Conservation (phyloP, 2,329 filamentous ascomycete genomes). For the Cercospora canescens region DNA sequence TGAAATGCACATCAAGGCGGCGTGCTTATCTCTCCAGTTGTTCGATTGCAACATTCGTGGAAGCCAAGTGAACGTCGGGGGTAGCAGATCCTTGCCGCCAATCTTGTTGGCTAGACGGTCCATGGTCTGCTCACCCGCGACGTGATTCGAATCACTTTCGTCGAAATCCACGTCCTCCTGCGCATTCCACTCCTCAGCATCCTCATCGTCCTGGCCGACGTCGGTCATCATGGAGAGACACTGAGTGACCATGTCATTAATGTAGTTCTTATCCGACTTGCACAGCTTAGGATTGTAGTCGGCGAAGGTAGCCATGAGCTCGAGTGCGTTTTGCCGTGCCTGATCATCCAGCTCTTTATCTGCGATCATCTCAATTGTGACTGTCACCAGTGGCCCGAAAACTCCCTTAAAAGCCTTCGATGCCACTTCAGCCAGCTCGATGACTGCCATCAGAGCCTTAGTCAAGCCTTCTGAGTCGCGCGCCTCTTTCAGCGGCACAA, state of each 20-base stretch:
- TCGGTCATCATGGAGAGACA: conserved; percentile 98
- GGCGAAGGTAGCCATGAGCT: conserved; percentile 97
- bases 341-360: conserved; percentile 93
- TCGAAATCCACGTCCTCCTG: conserved; percentile 94
- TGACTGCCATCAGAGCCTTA: conserved; percentile 84
- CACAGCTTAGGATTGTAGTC: conserved; percentile 94
- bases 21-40: conserved; percentile 92
- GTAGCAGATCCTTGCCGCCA: conserved; percentile 87
- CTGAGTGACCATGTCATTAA: conserved; percentile 96
- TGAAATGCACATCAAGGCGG: conserved; percentile 96
- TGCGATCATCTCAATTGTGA: conserved; percentile 89
- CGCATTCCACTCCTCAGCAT: conserved; percentile 88
- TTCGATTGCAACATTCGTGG: conserved; percentile 96
- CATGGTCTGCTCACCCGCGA: conserved; percentile 98
- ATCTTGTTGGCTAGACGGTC: conserved; percentile 96
- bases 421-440: conserved; percentile 90
- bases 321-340: conserved; percentile 89
- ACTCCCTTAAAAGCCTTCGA: conserved; percentile 96
- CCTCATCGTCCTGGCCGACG: conserved; percentile 89
- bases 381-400: conserved; percentile 91
- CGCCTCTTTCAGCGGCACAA: conserved; percentile 89
- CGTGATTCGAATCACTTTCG: conserved; percentile 95
- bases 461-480: conserved; percentile 89
- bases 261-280: conserved; percentile 89
- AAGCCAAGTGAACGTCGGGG: conserved; percentile 94